A percentile compares a stretch with the other conserved stretches of the same genome.
Evolutionary conservation across 305 asterid genomes (phyloP).

Genomic region (Vinca major): DNA sequence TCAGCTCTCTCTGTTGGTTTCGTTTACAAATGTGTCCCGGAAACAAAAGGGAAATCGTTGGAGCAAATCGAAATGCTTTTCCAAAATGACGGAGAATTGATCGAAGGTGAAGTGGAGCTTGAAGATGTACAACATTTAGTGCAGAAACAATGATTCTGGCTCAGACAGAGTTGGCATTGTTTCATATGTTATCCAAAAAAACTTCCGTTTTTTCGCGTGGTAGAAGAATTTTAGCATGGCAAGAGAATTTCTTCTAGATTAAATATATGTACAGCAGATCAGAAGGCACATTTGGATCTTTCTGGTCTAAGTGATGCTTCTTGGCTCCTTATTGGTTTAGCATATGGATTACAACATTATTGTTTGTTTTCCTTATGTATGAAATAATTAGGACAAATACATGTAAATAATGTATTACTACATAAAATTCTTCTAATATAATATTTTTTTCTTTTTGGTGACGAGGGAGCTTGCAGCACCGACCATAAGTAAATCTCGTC

Average conservation of each 20-base stretch:
- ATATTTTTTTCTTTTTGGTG: neutral
- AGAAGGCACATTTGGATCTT: neutral
- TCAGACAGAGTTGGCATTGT: neutral
- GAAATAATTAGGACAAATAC: neutral
- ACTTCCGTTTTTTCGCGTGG: neutral
- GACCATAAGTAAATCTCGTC: too few species aligned
- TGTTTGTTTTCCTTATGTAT: neutral
- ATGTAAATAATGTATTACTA: neutral
- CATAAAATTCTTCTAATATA: neutral
- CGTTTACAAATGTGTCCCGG: conserved; percentile 38
- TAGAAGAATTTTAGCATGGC: neutral
- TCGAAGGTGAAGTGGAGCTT: conserved; percentile 35
- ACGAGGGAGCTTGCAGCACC: too few species aligned
- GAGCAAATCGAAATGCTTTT: conserved; percentile 54
- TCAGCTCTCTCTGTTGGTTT: conserved; percentile 43
- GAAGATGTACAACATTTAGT: conserved; percentile 42
- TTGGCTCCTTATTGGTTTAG: neutral
- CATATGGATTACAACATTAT: neutral
- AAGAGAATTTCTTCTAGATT: neutral
- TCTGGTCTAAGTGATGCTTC: neutral
- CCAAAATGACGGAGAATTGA: conserved; percentile 23
- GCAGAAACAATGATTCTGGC: conserved; percentile 13
- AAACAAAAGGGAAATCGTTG: conserved; percentile 52
- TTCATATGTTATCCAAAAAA: neutral
- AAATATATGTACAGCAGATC: neutral